These are phyloP conservation scores for Ormosia semicastrata DNA, from an alignment of 306 rosid genomes.

Conservation along the genomic window DNA sequence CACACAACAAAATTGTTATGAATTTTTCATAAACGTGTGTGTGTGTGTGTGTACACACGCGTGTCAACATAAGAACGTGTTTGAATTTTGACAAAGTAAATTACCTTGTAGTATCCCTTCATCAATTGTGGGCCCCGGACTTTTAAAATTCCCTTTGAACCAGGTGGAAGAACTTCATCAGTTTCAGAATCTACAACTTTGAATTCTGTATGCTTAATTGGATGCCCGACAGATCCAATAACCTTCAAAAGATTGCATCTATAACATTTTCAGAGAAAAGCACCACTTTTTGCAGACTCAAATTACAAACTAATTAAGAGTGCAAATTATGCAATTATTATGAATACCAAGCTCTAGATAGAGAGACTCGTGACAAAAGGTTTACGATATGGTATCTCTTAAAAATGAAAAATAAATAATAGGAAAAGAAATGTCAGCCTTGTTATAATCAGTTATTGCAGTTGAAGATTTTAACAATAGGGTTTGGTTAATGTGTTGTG, in stretches of 20 bases:
- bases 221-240: constrained; percentile 92
- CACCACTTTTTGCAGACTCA: constrained; percentile 27
- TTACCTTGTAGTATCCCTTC: constrained; percentile 95
- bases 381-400: constrained; percentile 10
- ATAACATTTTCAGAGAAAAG: constrained; percentile 39
- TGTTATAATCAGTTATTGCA: neutral
- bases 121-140: constrained; percentile 82
- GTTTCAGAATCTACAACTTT: constrained; percentile 74
- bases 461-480: neutral
- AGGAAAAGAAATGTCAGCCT: neutral
- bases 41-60: neutral
- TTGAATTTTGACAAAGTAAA: constrained; percentile 13
- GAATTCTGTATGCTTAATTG: constrained; percentile 72
- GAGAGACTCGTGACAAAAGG: neutral
- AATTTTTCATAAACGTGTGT: neutral
- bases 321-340: constrained; percentile 2
- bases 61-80: neutral
- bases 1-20: neutral
- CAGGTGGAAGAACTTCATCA: constrained; percentile 72
- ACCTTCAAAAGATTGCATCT: constrained; percentile 66
- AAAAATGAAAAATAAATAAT: neutral
- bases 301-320: constrained; percentile 8
- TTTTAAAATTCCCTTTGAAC: constrained; percentile 78
- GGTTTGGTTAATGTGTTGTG: neutral
- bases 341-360: constrained; percentile 12